Conservation (phyloP, 2,329 filamentous ascomycete species). For the Penicillium sp. region DNA sequence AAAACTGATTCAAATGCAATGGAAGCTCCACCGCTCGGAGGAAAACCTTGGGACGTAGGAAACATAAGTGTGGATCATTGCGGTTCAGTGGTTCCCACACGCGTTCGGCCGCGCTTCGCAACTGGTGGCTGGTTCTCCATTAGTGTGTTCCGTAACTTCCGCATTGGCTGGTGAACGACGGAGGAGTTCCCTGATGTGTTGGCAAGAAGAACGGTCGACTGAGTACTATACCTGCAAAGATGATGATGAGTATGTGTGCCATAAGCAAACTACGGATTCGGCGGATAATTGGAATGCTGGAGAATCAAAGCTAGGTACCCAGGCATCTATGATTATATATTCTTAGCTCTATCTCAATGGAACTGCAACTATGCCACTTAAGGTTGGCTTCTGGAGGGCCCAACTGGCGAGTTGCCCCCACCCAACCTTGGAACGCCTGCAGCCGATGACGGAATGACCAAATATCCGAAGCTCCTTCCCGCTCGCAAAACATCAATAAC, state of each 20-base stretch:
- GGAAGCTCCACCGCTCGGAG: neutral
- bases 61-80: conserved; percentile 1
- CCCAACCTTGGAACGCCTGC: neutral
- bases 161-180: neutral
- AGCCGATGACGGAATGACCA: conserved; percentile 20
- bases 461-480: conserved; percentile 9
- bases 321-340: neutral
- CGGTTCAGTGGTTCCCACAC: conserved; percentile 12
- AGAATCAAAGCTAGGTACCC: neutral
- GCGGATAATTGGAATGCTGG: neutral
- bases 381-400: neutral
- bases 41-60: neutral
- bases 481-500: neutral
- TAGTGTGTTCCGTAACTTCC: neutral
- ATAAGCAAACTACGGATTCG: neutral
- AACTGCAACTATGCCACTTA: no score
- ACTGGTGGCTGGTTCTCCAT: neutral
- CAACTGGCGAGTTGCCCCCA: neutral
- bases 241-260: neutral
- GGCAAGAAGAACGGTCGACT: neutral
- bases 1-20: neutral
- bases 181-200: neutral
- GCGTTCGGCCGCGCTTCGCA: neutral
- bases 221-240: neutral
- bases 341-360: no score